phyloP scores from a whole-genome alignment of 495 filamentous ascomycete species.

The Penicillium nucicola region DNA sequence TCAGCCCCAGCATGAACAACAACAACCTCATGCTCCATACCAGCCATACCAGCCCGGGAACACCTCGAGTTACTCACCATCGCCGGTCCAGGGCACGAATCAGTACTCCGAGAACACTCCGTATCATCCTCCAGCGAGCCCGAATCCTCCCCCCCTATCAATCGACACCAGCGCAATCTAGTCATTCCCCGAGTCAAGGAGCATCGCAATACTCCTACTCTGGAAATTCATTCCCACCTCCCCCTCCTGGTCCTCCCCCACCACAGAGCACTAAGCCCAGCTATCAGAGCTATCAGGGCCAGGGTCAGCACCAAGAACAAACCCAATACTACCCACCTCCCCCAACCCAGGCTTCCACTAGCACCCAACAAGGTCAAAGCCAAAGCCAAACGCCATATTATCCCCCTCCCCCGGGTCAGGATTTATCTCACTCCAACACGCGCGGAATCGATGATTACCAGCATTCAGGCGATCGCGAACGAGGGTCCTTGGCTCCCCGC shows the following conservation, averaged over 20 bases:
- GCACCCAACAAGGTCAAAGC: constrained; percentile 3
- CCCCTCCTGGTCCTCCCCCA: constrained; percentile 36
- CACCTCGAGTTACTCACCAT: constrained; percentile 1
- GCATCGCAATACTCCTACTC: constrained; percentile 31
- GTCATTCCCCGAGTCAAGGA: constrained; percentile 6
- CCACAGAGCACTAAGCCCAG: constrained; percentile 28
- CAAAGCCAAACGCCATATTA: constrained; percentile 29
- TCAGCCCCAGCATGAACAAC: too few species aligned
- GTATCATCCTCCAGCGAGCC: constrained; percentile 5
- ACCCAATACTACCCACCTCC: constrained; percentile 16
- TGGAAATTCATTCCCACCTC: constrained; percentile 43
- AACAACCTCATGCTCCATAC: too few species aligned
- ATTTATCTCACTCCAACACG: constrained; percentile 26
- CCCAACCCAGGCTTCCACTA: constrained; percentile 14
- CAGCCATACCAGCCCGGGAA: neutral
- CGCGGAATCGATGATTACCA: constrained; percentile 40
- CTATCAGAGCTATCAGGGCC: constrained; percentile 8
- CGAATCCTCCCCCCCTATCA: constrained; percentile 16
- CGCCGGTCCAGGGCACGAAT: neutral
- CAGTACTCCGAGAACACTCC: constrained; percentile 2
- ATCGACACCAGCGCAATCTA: constrained; percentile 11
- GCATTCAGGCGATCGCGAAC: constrained; percentile 30
- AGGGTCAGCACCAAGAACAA: constrained; percentile 14
- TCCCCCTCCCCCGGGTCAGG: constrained; percentile 41
- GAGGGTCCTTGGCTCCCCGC: constrained; percentile 28